These are phyloP conservation scores for Globisporangium perplexum DNA, from an alignment of 352 stramenopile genomes.

Conservation along the genomic window DNA sequence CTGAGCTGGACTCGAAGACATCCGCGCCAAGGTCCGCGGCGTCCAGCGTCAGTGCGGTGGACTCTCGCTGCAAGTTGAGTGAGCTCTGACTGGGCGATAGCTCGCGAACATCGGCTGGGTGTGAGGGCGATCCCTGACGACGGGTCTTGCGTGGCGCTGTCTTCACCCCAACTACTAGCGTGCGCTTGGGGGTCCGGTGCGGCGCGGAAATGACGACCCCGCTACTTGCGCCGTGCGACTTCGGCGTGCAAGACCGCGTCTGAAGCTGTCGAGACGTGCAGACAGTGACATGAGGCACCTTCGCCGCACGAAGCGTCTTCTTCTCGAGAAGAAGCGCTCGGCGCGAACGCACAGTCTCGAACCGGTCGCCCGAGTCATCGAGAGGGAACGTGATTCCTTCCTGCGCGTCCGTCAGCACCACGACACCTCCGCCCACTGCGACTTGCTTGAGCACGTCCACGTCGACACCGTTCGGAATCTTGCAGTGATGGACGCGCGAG, in stretches of 20 bases:
- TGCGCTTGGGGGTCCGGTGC: background rate
- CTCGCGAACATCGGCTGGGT: background rate
- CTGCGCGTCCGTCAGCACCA: constrained; percentile 14
- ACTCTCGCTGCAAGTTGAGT: too few species aligned
- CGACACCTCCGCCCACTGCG: constrained; percentile 12
- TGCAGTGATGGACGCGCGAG: constrained; percentile 2
- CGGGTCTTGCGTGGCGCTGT: background rate
- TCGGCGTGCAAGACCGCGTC: background rate
- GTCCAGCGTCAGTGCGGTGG: too few species aligned
- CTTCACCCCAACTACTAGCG: background rate
- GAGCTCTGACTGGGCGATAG: background rate
- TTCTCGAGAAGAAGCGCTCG: constrained; percentile 20
- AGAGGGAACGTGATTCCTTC: constrained; percentile 9
- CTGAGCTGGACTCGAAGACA: background rate
- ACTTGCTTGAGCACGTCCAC: constrained; percentile 14
- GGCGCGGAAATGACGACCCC: background rate
- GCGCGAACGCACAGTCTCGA: constrained; percentile 29
- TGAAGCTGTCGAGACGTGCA: background rate
- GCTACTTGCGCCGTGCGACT: background rate
- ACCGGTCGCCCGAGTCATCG: constrained; percentile 10
- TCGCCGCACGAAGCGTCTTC: constrained; percentile 10
- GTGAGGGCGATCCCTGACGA: background rate
- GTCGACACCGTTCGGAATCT: background rate
- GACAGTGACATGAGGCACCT: background rate
- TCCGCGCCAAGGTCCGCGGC: too few species aligned